phyloP scores from a whole-genome alignment of 2,329 filamentous ascomycete genomes.

The Rasamsonia emersonii region DNA sequence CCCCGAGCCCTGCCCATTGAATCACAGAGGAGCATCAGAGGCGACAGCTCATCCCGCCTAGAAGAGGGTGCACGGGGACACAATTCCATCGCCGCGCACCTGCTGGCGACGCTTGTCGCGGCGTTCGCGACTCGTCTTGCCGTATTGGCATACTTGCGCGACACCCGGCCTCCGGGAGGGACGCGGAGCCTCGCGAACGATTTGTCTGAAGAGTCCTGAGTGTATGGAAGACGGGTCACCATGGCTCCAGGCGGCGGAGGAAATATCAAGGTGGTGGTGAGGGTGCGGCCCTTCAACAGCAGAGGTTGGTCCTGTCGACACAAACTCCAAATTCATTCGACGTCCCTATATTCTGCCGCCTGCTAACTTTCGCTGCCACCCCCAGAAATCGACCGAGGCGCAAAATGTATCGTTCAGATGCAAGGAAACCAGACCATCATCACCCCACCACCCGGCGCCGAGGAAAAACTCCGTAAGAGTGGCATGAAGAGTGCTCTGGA shows the following conservation, averaged over 20 bases:
- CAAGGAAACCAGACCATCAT: constrained; percentile 85
- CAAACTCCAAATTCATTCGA: constrained; percentile 2
- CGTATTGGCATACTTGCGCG: constrained; percentile 7
- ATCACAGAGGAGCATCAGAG: too few species aligned
- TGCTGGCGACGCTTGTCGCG: constrained; percentile 22
- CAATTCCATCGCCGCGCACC: constrained; percentile 1
- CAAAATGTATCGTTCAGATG: constrained; percentile 98
- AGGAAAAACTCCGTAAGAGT: constrained; percentile 43
- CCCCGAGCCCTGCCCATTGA: too few species aligned
- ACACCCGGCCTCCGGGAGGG: constrained; percentile 5
- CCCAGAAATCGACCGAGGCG: constrained; percentile 76
- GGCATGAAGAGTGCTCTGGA: constrained; percentile 55
- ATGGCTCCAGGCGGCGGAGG: constrained; percentile 72
- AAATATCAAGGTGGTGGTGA: constrained; percentile 99
- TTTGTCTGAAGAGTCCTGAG: constrained; percentile 7
- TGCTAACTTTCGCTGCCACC: constrained; percentile 1
- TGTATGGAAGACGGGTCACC: constrained; percentile 30
- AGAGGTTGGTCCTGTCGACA: constrained; percentile 55
- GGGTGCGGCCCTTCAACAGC: constrained; percentile 88
- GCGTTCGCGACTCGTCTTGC: constrained; percentile 22
- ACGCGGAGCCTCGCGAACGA: constrained; percentile 1
- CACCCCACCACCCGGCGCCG: constrained; percentile 57
- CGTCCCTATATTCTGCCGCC: too few species aligned
- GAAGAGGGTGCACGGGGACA: too few species aligned
- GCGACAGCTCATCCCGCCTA: too few species aligned